Base-by-base conservation (phyloP, 1,284 basidiomycete genomes). In the Moniliella sp. region DNA sequence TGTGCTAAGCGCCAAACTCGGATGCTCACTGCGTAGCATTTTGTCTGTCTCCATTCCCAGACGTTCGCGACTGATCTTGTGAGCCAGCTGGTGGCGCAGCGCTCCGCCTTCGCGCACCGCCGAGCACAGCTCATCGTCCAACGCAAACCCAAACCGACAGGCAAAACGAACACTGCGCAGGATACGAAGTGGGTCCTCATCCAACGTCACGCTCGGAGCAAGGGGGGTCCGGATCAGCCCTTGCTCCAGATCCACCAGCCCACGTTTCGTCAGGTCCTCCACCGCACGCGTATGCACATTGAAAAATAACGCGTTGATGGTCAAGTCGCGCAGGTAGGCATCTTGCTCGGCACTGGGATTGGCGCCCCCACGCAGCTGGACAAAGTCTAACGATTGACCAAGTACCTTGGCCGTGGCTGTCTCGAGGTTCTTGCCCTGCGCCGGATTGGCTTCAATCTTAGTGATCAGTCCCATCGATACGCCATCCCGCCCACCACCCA, bases 391-490 rank as follows among this genome's bases (percentile, higher is more conserved):
- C 37, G 84, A 80, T 28, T 81, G 65, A 2, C 73, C 84, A 31
- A 83, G 67, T 15, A 97, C 66, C 18, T 70, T 73, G 18, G 84
- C 78, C 12, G 77, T 78, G 0, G 84, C 88, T 0, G 91, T 94
- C 63, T 97, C 88, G 19, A 99, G 69, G 62, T 94, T 91, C 62
- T 99, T 99, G 34, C 81, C 88, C 64, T 97, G 91, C 29, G 88
- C 82, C 0, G 91, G 88, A 51, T 97, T 94, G 40, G 77, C 76
- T 33, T 79, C 81, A 37, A 99, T 84, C 52, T 76, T 81, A 14
- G 76, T 67, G 9, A 70, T 65, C n/a, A n/a, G n/a, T n/a, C n/a
- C n/a, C n/a, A n/a, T n/a, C n/a, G n/a, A n/a, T n/a, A n/a, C n/a
- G n/a, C n/a, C n/a, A n/a, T n/a, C n/a, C n/a, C n/a, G n/a, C n/a